These are phyloP conservation scores for Phaffia rhodozyma DNA, from an alignment of 1,284 basidiomycete genomes.

Conservation along the genomic window DNA sequence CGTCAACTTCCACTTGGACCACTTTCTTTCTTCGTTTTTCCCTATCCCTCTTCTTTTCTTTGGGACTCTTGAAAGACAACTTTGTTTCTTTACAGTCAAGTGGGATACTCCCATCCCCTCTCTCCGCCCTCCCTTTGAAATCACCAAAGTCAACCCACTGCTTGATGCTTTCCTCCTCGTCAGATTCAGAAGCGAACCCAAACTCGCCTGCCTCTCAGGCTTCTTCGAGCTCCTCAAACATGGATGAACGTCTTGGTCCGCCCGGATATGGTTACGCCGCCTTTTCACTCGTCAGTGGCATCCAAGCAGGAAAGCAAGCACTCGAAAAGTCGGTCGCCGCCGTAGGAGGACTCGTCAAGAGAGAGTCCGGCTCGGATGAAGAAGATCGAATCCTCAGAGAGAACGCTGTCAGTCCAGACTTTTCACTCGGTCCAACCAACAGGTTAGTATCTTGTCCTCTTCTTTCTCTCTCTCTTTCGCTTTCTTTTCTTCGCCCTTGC, in stretches of 20 bases:
- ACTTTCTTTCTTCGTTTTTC: not conserved
- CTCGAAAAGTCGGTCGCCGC: not conserved
- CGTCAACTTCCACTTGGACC: not conserved
- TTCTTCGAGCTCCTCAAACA: not conserved
- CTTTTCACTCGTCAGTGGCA: too few species aligned
- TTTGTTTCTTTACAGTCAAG: too few species aligned
- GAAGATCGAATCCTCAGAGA: too few species aligned
- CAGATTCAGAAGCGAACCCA: not conserved
- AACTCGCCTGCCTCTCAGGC: not conserved
- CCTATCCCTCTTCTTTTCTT: not conserved
- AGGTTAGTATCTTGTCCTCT: not conserved
- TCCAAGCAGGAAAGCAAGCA: not conserved
- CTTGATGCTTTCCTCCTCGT: not conserved
- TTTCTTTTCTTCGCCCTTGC: not conserved
- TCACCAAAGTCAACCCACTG: not conserved
- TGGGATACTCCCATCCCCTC: not conserved
- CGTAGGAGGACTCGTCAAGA: not conserved
- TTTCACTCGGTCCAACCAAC: not conserved
- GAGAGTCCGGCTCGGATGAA: too few species aligned
- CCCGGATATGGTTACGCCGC: too few species aligned
- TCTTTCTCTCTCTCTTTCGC: not conserved
- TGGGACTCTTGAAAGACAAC: too few species aligned
- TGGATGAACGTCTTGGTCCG: too few species aligned
- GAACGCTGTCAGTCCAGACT: not conserved
- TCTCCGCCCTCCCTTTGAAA: not conserved